Evolutionary conservation across 2,329 filamentous ascomycete genomes (phyloP).

Genomic region (Aureobasidium mangrovei): DNA sequence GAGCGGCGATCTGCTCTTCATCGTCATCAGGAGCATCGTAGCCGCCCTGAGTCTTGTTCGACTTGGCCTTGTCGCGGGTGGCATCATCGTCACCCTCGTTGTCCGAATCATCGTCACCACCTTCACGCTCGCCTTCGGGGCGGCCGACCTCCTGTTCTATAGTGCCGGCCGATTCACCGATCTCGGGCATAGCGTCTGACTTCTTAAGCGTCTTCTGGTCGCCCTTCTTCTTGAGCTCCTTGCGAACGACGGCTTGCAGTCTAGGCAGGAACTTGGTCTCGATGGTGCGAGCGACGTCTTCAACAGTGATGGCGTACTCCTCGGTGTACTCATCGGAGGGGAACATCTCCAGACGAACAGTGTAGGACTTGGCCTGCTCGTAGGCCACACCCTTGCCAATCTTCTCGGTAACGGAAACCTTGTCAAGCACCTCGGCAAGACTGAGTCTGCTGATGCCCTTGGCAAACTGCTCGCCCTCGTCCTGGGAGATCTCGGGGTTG

Average conservation of each 20-base stretch:
- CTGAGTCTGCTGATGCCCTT: conserved; percentile 86
- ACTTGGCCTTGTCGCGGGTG: conserved; percentile 62
- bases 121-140: conserved; percentile 39
- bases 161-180: conserved; percentile 55
- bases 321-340: conserved; percentile 71
- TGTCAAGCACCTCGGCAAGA: conserved; percentile 74
- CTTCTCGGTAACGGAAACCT: conserved; percentile 69
- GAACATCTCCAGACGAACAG: conserved; percentile 76
- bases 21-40: conserved; percentile 92
- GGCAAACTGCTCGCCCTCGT: conserved; percentile 69
- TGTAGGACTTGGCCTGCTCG: conserved; percentile 72
- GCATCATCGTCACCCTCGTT: conserved; percentile 46
- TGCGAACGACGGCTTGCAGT: conserved; percentile 61
- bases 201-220: conserved; percentile 49
- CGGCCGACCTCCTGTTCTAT: conserved; percentile 42
- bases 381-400: conserved; percentile 62
- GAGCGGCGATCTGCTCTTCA: conserved; percentile 66
- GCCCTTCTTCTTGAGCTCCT: conserved; percentile 71
- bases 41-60: conserved; percentile 70
- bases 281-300: conserved; percentile 71
- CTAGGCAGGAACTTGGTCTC: conserved; percentile 69
- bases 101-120: conserved; percentile 60
- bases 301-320: conserved; percentile 72
- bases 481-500: conserved; percentile 59
- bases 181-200: conserved; percentile 65